A percentile compares a stretch with the other conserved stretches of the same genome.
Evolutionary conservation across 2,329 filamentous ascomycete species (phyloP).

Genomic region (Diaporthe eres): DNA sequence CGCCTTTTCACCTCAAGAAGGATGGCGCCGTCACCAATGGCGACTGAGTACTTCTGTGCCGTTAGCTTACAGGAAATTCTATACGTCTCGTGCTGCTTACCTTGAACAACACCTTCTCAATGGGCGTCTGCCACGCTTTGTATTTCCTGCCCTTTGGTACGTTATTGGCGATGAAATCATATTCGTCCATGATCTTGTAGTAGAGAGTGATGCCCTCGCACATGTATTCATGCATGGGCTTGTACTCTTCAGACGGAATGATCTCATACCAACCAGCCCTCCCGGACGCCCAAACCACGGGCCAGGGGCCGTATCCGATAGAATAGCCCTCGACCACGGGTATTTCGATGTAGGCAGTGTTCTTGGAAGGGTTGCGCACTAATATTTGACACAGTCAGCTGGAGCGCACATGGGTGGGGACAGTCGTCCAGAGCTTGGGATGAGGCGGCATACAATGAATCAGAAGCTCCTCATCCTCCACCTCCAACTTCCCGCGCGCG

Average conservation of each 20-base stretch:
- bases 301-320: constrained; percentile 67
- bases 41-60: constrained; percentile 61
- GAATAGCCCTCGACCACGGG: constrained; percentile 64
- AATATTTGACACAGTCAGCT: constrained; percentile 28
- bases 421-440: background rate
- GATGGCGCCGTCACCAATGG: constrained; percentile 66
- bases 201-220: constrained; percentile 74
- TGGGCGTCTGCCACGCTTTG: constrained; percentile 47
- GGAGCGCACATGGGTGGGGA: background rate
- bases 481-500: constrained; percentile 71
- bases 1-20: constrained; percentile 63
- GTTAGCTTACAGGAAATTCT: constrained; percentile 32
- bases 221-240: constrained; percentile 70
- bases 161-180: constrained; percentile 54
- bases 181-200: constrained; percentile 73
- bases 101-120: constrained; percentile 54
- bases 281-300: constrained; percentile 77
- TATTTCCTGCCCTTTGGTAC: constrained; percentile 51
- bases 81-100: constrained; percentile 44
- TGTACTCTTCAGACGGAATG: constrained; percentile 70
- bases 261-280: constrained; percentile 79
- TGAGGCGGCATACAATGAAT: constrained; percentile 53
- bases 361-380: constrained; percentile 54
- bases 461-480: constrained; percentile 61
- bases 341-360: constrained; percentile 66